A percentile compares a stretch with the other conserved stretches of the same genome.
phyloP scores from a whole-genome alignment of 2,329 filamentous ascomycete genomes.

The Penicillium nordicum region DNA sequence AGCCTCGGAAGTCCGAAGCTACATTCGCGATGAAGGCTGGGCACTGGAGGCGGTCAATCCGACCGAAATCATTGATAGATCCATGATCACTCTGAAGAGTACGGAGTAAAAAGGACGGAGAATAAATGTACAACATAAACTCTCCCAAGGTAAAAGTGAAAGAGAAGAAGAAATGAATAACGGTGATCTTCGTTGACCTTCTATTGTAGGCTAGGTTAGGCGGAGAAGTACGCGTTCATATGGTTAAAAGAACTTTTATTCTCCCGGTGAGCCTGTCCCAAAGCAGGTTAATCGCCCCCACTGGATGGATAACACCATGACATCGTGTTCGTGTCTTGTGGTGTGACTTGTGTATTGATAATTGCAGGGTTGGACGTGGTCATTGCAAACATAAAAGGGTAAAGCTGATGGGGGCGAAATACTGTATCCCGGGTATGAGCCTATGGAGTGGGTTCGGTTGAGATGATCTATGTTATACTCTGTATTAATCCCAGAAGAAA shows the following conservation, averaged over 20 bases:
- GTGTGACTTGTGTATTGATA: not conserved
- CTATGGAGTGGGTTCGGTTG: too few species aligned
- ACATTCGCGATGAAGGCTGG: not conserved
- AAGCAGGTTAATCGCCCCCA: not conserved
- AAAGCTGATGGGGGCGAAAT: not conserved
- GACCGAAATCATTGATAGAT: not conserved
- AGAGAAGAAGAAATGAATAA: not conserved
- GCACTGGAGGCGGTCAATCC: not conserved
- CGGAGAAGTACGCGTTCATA: not conserved
- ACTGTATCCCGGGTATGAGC: not conserved
- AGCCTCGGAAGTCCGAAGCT: slow-evolving; percentile 6
- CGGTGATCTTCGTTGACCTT: not conserved
- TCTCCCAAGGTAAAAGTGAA: not conserved
- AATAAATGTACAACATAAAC: not conserved
- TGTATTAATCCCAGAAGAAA: too few species aligned
- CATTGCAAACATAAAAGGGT: not conserved
- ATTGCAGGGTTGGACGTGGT: not conserved
- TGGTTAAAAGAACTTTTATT: not conserved
- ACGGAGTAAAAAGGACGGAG: too few species aligned
- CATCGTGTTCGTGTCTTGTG: not conserved
- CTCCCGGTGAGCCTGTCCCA: not conserved
- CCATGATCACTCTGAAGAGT: not conserved
- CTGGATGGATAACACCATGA: not conserved
- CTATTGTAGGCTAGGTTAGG: slow-evolving; percentile 1
- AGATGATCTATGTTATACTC: too few species aligned